These are phyloP conservation scores for Litchi chinensis DNA, from an alignment of 345 rosid genomes.

Conservation along the genomic window DNA sequence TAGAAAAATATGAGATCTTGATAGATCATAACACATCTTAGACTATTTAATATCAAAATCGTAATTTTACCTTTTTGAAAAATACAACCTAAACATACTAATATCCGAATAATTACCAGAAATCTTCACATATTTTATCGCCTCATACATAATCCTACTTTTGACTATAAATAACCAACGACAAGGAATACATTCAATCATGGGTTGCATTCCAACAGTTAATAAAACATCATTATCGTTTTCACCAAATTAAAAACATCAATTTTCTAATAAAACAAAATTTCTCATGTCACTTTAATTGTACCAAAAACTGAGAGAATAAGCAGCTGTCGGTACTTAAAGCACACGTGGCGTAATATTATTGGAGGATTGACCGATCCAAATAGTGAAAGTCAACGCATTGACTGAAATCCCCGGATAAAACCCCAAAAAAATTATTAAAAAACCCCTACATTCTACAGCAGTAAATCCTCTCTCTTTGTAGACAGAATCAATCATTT, in stretches of 20 bases:
- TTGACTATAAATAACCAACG: too few species aligned
- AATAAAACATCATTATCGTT: background rate
- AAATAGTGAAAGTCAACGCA: constrained; percentile 18
- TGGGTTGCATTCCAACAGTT: background rate
- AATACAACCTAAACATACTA: too few species aligned
- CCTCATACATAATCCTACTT: too few species aligned
- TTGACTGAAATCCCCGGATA: constrained; percentile 1
- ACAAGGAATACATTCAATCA: too few species aligned
- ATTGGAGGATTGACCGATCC: background rate
- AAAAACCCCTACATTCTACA: constrained; percentile 12
- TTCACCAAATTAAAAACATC: background rate
- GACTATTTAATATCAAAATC: too few species aligned
- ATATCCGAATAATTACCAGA: too few species aligned
- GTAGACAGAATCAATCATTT: constrained; percentile 33
- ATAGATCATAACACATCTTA: too few species aligned
- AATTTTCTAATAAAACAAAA: background rate
- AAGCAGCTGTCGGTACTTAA: background rate
- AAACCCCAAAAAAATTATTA: background rate
- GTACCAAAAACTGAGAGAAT: constrained; percentile 1
- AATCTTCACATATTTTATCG: too few species aligned
- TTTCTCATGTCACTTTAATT: background rate
- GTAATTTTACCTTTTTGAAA: too few species aligned
- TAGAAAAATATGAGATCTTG: too few species aligned
- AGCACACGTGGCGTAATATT: background rate
- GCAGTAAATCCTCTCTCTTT: background rate